Percentiles rank a stretch among this genome's conserved stretches.
Conservation (phyloP, 768 basidiomycete genomes). For the Psilocybe cyanescens region DNA sequence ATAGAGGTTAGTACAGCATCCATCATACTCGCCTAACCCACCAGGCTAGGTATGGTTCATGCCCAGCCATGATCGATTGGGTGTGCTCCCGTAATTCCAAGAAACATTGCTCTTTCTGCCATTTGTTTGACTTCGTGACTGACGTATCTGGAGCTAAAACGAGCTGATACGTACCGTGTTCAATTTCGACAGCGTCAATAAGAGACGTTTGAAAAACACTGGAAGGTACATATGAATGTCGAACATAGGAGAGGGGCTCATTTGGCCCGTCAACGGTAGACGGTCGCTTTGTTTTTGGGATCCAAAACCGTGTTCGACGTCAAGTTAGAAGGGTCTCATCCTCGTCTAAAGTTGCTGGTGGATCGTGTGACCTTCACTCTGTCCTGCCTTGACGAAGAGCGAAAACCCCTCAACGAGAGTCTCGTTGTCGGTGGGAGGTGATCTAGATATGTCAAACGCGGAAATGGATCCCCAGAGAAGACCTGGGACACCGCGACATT, state of each 20-base stretch:
- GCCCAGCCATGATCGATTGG: background rate
- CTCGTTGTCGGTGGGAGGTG: background rate
- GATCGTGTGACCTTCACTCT: conserved; percentile 3
- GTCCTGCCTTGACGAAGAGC: conserved; percentile 12
- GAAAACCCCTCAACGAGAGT: conserved; percentile 11
- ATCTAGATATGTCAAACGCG: conserved; percentile 2
- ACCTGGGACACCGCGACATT: conserved; percentile 21
- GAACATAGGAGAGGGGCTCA: background rate
- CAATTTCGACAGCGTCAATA: too few species aligned
- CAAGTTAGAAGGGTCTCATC: background rate
- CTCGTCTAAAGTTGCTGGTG: background rate
- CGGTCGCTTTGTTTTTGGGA: background rate
- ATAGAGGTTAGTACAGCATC: background rate
- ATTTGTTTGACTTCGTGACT: background rate
- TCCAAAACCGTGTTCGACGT: background rate
- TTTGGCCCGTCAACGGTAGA: background rate
- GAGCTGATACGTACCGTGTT: too few species aligned
- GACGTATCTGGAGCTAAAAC: background rate
- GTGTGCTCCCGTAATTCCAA: background rate
- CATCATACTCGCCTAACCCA: background rate
- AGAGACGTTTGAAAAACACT: background rate
- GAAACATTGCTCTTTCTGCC: background rate
- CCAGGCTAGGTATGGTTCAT: background rate
- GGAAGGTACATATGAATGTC: background rate
- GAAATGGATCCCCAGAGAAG: background rate